phyloP scores from a whole-genome alignment of 345 rosid species.

The Microcos paniculata region DNA sequence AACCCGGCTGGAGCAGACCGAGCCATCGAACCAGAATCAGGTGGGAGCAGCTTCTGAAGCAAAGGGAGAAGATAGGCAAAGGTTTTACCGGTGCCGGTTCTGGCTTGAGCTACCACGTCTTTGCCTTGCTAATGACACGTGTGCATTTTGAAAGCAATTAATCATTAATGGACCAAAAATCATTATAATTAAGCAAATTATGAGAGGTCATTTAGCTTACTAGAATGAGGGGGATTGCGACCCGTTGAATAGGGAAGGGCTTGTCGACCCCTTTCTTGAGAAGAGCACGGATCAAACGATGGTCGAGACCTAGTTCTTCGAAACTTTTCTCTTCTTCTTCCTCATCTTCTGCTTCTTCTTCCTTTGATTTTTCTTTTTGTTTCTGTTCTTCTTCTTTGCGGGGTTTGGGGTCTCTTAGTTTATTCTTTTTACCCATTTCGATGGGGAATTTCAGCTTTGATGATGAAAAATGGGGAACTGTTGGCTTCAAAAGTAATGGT shows the following conservation, averaged over 20 bases:
- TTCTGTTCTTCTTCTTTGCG: slow-evolving; percentile 19
- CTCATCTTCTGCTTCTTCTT: slow-evolving; percentile 13
- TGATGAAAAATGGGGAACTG: background rate
- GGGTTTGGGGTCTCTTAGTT: slow-evolving; percentile 18
- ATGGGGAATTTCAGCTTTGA: background rate
- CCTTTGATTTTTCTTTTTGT: slow-evolving; percentile 12
- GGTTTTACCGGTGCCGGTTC: slow-evolving; percentile 90
- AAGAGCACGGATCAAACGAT: slow-evolving; percentile 74
- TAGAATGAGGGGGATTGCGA: slow-evolving; percentile 68
- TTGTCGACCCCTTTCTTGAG: slow-evolving; percentile 62
- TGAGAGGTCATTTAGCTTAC: slow-evolving; percentile 29
- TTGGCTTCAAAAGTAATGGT: background rate
- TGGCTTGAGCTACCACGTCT: slow-evolving; percentile 88
- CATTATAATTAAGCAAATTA: background rate
- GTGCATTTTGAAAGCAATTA: background rate
- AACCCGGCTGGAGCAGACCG: slow-evolving; percentile 74
- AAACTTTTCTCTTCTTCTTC: slow-evolving; percentile 57
- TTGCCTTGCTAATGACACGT: slow-evolving; percentile 60
- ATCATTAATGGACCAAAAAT: background rate
- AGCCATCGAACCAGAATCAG: slow-evolving; percentile 36
- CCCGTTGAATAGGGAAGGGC: slow-evolving; percentile 75
- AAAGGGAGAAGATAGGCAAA: slow-evolving; percentile 80
- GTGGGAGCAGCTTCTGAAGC: slow-evolving; percentile 73
- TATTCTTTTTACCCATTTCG: slow-evolving; percentile 2
- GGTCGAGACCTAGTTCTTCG: slow-evolving; percentile 75